A percentile compares a stretch with the other conserved stretches of the same genome.
phyloP scores from a whole-genome alignment of 306 rosid genomes.

The Hylodesmum podocarpum region DNA sequence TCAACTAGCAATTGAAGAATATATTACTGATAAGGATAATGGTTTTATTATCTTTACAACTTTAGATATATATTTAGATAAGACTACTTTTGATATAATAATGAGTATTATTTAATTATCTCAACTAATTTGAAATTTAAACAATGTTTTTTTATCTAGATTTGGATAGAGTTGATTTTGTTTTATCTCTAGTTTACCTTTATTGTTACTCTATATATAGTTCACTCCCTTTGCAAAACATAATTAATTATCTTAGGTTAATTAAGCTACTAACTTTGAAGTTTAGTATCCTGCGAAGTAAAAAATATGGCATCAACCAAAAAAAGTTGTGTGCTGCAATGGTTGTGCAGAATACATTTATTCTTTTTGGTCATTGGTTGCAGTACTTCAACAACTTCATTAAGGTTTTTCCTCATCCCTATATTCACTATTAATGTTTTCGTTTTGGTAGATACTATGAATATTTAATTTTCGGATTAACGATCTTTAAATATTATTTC shows the following conservation, averaged over 20 bases:
- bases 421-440: no score
- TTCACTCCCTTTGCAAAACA: background rate
- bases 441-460: no score
- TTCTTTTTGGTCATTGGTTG: background rate
- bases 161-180: background rate
- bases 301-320: background rate
- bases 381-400: background rate
- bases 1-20: background rate
- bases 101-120: background rate
- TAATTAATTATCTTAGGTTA: background rate
- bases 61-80: background rate
- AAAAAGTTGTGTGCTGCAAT: background rate
- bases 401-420: background rate
- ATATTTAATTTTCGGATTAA: no score
- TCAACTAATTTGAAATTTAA: background rate
- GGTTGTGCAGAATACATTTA: background rate
- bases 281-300: background rate
- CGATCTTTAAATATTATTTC: no score
- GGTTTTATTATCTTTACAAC: background rate
- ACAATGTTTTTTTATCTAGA: no score
- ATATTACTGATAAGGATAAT: background rate
- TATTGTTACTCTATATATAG: background rate
- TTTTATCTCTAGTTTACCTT: background rate
- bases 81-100: background rate
- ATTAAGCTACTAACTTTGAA: background rate